Base-by-base conservation (phyloP, 2,329 filamentous ascomycete species). In the Talaromyces atroroseus region DNA sequence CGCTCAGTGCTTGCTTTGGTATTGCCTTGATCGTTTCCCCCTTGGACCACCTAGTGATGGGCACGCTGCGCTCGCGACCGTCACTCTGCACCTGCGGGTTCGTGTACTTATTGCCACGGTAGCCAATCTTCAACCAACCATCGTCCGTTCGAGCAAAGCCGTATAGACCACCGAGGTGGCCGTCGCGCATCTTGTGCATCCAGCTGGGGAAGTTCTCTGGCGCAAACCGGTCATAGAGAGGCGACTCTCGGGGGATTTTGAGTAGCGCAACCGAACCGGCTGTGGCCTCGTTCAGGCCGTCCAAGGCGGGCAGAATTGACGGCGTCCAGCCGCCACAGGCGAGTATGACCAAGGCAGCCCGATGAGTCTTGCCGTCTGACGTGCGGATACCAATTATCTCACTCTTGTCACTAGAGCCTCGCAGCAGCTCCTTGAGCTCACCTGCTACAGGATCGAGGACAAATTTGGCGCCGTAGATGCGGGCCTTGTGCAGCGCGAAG, bases 61-160 rank as follows among this genome's bases (percentile, higher is more conserved):
- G 76, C 0, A 72, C 65, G 56, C 75, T 78, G 10, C 75, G 65
- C 32, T 70, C 67, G 0, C 58, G 59, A 2, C 74, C 72, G 50
- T 77, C 72, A 0, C 56, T n/a, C 26, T 74, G 72, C 24, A 46
- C 20, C 21, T 68, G 58, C 0, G 74, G 75, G 58, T 80, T 79
- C 1, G 77, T 78, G 61, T 72, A 80, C 63, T 82, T 82, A 0
- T 71, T 78, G 1, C 76, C 78, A 1, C 80, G 72, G 57, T 76
- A 83, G 1, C 76, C 80, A 57, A 79, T 72, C 61, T 81, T 80
- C 51, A 81, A 61, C n/a, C 72, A 62, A 0, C 78, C 74, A 2
- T 74, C 60, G 8, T 74, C 66, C 21, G 75, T 72, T 0, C 72
- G 63, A 0, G 80, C 72, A 47, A 82, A 80, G 16, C 79, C 78